Percentiles rank a stretch among this genome's conserved stretches.
phyloP scores from a whole-genome alignment of 1,139 yeast genomes.

The Yarrowia galli region DNA sequence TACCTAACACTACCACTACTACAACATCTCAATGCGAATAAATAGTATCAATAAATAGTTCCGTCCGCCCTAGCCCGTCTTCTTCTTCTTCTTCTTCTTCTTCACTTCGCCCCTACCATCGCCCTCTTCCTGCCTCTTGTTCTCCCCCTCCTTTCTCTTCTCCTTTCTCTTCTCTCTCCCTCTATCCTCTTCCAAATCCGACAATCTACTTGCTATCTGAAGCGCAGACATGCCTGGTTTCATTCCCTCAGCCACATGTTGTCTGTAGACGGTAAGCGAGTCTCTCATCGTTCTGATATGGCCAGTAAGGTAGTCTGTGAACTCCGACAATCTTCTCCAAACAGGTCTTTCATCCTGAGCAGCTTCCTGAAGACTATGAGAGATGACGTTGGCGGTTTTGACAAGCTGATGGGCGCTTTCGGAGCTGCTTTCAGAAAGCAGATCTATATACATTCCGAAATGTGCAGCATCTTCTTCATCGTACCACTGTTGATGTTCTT shows the following conservation, averaged over 20 bases:
- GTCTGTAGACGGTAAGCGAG: neutral
- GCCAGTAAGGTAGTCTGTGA: neutral
- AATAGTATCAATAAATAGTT: neutral
- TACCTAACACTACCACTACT: no score
- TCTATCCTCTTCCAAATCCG: neutral
- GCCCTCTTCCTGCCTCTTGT: neutral
- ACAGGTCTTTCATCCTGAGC: neutral
- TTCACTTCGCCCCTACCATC: neutral
- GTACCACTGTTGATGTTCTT: neutral
- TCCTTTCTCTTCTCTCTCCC: neutral
- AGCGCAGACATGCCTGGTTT: neutral
- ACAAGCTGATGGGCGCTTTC: neutral
- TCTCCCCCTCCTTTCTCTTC: neutral
- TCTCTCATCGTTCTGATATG: neutral
- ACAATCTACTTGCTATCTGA: neutral
- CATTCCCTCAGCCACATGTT: neutral
- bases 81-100: neutral
- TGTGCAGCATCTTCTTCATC: neutral
- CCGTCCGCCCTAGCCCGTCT: no score
- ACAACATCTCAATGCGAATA: neutral
- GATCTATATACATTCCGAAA: neutral
- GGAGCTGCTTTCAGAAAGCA: neutral
- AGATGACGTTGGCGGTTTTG: neutral
- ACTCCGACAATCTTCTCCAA: conserved; percentile 4
- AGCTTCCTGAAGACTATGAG: neutral